Evolutionary conservation across 768 basidiomycete species (phyloP), one percentile per base, ranked within the genome.

Genomic region (Kwoniella bestiolae): DNA sequence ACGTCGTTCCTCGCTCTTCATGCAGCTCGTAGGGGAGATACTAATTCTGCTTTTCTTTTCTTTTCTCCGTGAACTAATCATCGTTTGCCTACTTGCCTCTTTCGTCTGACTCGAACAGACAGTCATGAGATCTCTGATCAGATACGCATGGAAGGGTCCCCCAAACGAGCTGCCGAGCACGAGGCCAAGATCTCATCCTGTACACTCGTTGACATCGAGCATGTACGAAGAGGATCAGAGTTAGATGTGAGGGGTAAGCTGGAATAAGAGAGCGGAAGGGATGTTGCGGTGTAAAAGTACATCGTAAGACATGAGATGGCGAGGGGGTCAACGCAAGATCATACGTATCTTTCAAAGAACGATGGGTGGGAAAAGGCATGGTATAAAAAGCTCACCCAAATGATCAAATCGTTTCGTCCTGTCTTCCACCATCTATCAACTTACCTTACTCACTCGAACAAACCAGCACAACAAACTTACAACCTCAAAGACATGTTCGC

Each of bases 401-500:
- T 21, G 4, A n/a, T 7, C 35, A 38, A 38, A 38, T n/a, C n/a
- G n/a, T n/a, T n/a, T n/a, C n/a, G n/a, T n/a, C n/a, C n/a, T n/a
- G n/a, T n/a, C n/a, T n/a, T n/a, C 35, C 35, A 38, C 38, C 21
- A 25, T 25, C 21, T 26, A 12, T 26, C 12, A 52, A 7, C 16
- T 18, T 26, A 26, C 11, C 29, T 26, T 16, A 52, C 50, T 31
- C 4, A 26, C 7, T n/a, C 29, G 18, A 12, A 32, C 29, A 32
- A 34, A 55, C 14, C 9, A 29, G 34, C 14, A 3, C n/a, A 34
- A n/a, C 32, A 34, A 53, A 16, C 28, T n/a, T 28, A n/a, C n/a
- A n/a, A n/a, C n/a, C n/a, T n/a, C n/a, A n/a, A n/a, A n/a, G n/a
- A 28, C 23, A 55, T 55, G 52, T 34, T 55, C 29, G 52, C 52